phyloP scores from a whole-genome alignment of 352 stramenopile species.

The Phytophthora pistaciae region DNA sequence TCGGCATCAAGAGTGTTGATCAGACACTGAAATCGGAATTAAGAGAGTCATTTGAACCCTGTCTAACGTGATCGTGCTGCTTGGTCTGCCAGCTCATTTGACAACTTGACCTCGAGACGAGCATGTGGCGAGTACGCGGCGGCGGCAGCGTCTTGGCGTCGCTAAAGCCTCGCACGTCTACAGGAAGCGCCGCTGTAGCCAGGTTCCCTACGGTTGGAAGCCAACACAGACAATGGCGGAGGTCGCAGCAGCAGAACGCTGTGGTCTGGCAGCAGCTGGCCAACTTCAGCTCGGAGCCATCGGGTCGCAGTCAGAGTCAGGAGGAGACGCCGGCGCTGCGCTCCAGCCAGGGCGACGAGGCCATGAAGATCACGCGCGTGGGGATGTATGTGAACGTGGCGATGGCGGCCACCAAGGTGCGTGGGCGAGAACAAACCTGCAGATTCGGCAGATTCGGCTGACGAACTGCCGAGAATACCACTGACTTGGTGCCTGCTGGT shows the following conservation, averaged over 20 bases:
- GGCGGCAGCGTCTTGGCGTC: constrained; percentile 17
- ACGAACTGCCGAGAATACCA: constrained; percentile 15
- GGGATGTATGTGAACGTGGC: constrained; percentile 95
- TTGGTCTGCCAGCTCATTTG: constrained; percentile 16
- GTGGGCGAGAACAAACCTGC: background rate
- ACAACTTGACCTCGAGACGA: constrained; percentile 1
- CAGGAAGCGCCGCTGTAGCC: background rate
- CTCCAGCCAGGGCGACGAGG: constrained; percentile 56
- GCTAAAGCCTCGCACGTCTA: constrained; percentile 7
- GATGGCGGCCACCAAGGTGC: constrained; percentile 91
- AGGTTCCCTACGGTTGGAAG: background rate
- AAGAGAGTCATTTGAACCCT: background rate
- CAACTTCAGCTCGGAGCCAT: constrained; percentile 29
- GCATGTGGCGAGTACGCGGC: constrained; percentile 36
- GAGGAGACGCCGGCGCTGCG: constrained; percentile 5
- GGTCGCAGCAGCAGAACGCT: constrained; percentile 29
- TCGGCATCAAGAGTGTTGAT: background rate
- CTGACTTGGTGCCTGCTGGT: background rate
- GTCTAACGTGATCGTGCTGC: background rate
- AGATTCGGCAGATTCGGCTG: constrained; percentile 2
- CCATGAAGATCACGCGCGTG: constrained; percentile 92
- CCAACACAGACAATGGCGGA: background rate
- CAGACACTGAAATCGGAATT: background rate
- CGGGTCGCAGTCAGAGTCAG: background rate
- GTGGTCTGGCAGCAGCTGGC: constrained; percentile 23